Evolutionary conservation across 441 rosid species (phyloP), one percentile per base, ranked within the genome.

Genomic region (Jatropha podagrica): DNA sequence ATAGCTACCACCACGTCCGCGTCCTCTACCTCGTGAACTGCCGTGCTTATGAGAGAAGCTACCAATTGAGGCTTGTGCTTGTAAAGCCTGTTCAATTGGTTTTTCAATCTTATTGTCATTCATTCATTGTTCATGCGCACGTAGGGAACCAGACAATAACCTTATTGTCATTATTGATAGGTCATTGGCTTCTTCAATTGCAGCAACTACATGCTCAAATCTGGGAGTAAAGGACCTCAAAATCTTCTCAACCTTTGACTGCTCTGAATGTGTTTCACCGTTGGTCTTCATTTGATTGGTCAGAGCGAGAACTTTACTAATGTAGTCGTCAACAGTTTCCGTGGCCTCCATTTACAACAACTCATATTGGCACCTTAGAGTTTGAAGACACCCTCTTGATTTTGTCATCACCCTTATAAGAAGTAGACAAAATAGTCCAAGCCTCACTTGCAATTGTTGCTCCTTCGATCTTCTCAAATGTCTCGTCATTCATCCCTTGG

Each of bases 341-440:
- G 59, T 14, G 1, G 41, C 48, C 55, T 68, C 40, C 73, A 75
- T 75, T 20, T 75, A 26, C 56, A 75, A 7, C 0, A 13, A 0
- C 13, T 74, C 65, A 13, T 54, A 67, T 18, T 74, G 56, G 2
- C 46, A 46, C 0, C 49, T 52, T 3, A 73, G 9, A 32, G 69
- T 61, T 32, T 73, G 69, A 15, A 73, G 26, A 15, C 69, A 73
- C 66, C 6, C 44, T 62, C n/a, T 62, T 62, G 44, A 62, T 37
- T 14, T 62, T 62, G 42, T 62, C 42, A 62, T 32, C 66, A 32
- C 66, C 66, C 37, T 62, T 62, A 37, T 62, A 62, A 32, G 66
- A 32, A 0, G 66, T 62, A 32, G 44, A 32, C 44, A 62, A 13
- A 62, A 11, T 62, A 13, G 42, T 37, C 66, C 44, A 62, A 8